These are phyloP conservation scores for Taiwanofungus camphoratus DNA, from an alignment of 1,284 basidiomycete species.

Conservation along the genomic window DNA sequence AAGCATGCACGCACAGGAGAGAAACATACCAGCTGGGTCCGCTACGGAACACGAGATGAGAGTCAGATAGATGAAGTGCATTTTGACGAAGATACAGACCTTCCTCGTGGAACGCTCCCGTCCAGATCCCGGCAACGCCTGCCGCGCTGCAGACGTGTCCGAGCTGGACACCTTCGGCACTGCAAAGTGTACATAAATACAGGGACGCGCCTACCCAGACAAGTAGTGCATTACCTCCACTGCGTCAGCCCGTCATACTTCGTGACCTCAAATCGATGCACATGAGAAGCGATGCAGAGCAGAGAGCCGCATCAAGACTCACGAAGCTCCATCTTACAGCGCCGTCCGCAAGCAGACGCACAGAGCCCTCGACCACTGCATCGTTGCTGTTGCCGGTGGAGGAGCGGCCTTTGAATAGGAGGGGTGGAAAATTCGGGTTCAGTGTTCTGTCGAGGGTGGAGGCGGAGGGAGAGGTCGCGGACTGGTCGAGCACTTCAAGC, in stretches of 20 bases:
- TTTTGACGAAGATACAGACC: constrained; percentile 31
- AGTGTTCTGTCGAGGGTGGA: constrained; percentile 8
- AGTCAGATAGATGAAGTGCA: neutral
- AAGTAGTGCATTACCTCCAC: constrained; percentile 17
- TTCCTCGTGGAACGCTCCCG: constrained; percentile 50
- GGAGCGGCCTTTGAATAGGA: constrained; percentile 51
- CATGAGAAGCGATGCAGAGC: constrained; percentile 6
- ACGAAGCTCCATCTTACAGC: constrained; percentile 62
- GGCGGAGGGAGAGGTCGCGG: neutral
- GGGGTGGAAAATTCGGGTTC: constrained; percentile 35
- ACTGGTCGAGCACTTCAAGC: constrained; percentile 38
- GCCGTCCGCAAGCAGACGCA: constrained; percentile 47
- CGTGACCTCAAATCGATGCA: constrained; percentile 15
- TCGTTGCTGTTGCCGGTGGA: constrained; percentile 35
- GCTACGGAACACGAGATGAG: constrained; percentile 28
- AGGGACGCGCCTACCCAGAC: neutral
- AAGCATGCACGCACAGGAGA: neutral
- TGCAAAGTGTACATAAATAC: constrained; percentile 5
- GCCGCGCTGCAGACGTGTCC: constrained; percentile 56
- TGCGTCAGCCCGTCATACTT: constrained; percentile 23
- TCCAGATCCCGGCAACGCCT: constrained; percentile 63
- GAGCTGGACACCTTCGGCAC: constrained; percentile 60
- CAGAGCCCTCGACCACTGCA: constrained; percentile 46
- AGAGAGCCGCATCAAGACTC: constrained; percentile 26
- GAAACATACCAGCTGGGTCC: constrained; percentile 50